These are phyloP conservation scores for Pyrus hybrid DNA, from an alignment of 331 rosid genomes.

Conservation along the genomic window DNA sequence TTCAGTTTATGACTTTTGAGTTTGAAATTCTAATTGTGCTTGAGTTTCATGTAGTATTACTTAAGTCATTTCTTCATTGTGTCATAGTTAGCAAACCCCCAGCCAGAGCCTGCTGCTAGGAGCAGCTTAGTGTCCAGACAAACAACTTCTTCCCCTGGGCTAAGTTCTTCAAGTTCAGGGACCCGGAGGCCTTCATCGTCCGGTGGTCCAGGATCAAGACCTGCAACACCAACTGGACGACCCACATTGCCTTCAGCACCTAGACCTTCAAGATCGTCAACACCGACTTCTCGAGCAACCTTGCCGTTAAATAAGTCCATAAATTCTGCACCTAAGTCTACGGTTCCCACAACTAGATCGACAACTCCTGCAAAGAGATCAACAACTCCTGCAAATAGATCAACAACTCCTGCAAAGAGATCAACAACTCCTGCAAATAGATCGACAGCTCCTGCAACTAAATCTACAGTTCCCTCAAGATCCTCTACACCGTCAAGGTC, in stretches of 20 bases:
- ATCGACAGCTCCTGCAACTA: constrained; percentile 13
- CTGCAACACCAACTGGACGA: constrained; percentile 83
- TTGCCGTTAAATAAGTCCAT: constrained; percentile 48
- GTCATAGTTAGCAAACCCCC: constrained; percentile 69
- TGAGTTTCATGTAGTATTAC: not conserved
- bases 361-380: constrained; percentile 34
- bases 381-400: constrained; percentile 29
- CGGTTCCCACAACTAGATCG: constrained; percentile 38
- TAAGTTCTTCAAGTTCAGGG: constrained; percentile 63
- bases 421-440: constrained; percentile 13
- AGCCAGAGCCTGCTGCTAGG: constrained; percentile 52
- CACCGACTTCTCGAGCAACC: constrained; percentile 77
- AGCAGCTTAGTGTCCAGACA: constrained; percentile 53
- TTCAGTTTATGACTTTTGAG: not conserved
- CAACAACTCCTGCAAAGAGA: constrained; percentile 28
- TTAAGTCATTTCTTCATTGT: constrained; percentile 26
- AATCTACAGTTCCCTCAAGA: constrained; percentile 26
- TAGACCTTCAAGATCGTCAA: constrained; percentile 73
- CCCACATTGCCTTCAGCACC: constrained; percentile 48
- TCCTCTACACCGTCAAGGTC: constrained; percentile 79
- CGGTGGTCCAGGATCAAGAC: constrained; percentile 78
- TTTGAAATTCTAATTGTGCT: not conserved
- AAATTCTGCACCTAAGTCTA: constrained; percentile 31
- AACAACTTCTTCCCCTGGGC: constrained; percentile 60
- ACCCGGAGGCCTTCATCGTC: constrained; percentile 72